A percentile compares a stretch with the other conserved stretches of the same genome.
These are phyloP conservation scores for Galerina marginata DNA, from an alignment of 768 basidiomycete species.

Conservation along the genomic window DNA sequence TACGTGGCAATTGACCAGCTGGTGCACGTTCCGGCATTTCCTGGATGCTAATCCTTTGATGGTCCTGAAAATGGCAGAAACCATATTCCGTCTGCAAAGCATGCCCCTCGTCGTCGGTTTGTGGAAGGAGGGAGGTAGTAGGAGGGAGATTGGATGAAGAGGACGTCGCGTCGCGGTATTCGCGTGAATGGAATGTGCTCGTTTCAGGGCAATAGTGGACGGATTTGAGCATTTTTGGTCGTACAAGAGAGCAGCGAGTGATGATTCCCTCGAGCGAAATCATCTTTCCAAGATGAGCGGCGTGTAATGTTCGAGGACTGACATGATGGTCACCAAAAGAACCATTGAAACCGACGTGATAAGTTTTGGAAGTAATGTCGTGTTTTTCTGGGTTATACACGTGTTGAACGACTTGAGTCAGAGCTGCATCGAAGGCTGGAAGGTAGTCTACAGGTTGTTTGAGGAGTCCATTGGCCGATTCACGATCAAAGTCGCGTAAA, in stretches of 20 bases:
- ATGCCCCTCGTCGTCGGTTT: constrained; percentile 90
- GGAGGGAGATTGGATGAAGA: constrained; percentile 87
- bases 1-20: constrained; percentile 94
- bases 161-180: constrained; percentile 93
- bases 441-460: constrained; percentile 87
- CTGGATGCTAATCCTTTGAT: constrained; percentile 97
- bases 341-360: constrained; percentile 90
- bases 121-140: constrained; percentile 85
- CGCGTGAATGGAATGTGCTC: constrained; percentile 78
- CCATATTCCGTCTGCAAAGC: constrained; percentile 92
- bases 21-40: constrained; percentile 99
- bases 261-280: constrained; percentile 98
- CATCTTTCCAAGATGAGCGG: constrained; percentile 92
- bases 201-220: constrained; percentile 96
- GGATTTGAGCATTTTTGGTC: constrained; percentile 98
- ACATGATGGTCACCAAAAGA: constrained; percentile 99
- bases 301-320: constrained; percentile 89
- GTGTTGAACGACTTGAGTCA: constrained; percentile 73
- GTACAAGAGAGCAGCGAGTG: constrained; percentile 95
- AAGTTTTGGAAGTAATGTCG: constrained; percentile 78
- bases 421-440: constrained; percentile 88
- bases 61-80: constrained; percentile 89
- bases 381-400: constrained; percentile 83
- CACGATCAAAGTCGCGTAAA: constrained; percentile 89
- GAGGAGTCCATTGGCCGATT: constrained; percentile 86